These are phyloP conservation scores for Pontederia paniculata DNA, from an alignment of 176 grass and related monocot species.

Conservation along the genomic window DNA sequence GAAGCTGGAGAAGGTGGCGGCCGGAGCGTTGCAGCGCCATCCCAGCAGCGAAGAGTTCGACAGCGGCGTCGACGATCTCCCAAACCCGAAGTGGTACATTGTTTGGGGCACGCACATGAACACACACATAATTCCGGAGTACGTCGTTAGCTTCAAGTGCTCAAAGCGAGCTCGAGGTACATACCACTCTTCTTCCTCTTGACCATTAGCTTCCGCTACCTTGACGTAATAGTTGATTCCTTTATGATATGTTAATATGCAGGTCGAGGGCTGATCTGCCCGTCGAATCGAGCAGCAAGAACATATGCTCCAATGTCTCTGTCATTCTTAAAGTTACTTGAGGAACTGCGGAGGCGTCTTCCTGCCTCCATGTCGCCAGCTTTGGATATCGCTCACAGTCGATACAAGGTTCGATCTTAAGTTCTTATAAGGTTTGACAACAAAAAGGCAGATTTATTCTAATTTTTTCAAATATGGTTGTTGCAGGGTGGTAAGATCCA, in stretches of 20 bases:
- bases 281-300: background rate
- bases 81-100: constrained; percentile 63
- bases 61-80: constrained; percentile 50
- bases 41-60: constrained; percentile 51
- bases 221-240: background rate
- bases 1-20: constrained; percentile 36
- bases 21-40: constrained; percentile 37
- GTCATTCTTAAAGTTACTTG: constrained; percentile 7
- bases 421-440: background rate
- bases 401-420: background rate
- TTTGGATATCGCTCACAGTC: background rate
- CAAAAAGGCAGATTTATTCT: background rate
- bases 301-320: no score
- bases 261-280: no score
- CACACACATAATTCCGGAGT: constrained; percentile 63
- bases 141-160: constrained; percentile 71
- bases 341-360: background rate
- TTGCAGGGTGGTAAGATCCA: constrained; percentile 58
- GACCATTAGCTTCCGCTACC: background rate
- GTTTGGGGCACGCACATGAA: constrained; percentile 76
- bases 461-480: constrained; percentile 9
- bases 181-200: no score
- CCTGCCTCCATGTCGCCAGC: background rate
- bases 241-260: background rate
- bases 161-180: constrained; percentile 17